Conservation (phyloP, 805 yeast genomes). For the Suhomyces vadensis region DNA sequence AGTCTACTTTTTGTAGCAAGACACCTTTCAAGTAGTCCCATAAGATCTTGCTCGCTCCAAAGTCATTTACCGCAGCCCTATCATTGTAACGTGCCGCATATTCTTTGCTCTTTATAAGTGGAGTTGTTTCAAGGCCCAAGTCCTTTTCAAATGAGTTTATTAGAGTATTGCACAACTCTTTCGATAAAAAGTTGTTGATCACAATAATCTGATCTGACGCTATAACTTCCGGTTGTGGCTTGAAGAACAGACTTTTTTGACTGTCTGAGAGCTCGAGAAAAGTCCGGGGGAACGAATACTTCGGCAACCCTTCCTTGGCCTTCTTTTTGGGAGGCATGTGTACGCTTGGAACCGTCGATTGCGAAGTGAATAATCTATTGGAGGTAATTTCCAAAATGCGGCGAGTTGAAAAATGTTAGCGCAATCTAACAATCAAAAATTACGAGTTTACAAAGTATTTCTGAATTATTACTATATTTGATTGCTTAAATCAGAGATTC, state of each 20-base stretch:
- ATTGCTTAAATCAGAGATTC: slow-evolving; percentile 47
- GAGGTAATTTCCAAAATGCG: neutral
- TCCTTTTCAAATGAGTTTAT: slow-evolving; percentile 30
- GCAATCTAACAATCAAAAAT: too few species aligned
- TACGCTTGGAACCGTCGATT: neutral
- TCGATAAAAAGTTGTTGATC: slow-evolving; percentile 40
- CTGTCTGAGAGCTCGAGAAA: slow-evolving; percentile 14
- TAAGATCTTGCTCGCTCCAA: slow-evolving; percentile 34
- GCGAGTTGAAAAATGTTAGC: too few species aligned
- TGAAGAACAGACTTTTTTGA: slow-evolving; percentile 15
- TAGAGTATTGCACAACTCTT: slow-evolving; percentile 40
- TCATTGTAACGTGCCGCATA: slow-evolving; percentile 63
- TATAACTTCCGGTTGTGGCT: slow-evolving; percentile 23
- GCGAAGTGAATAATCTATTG: neutral
- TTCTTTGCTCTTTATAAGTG: slow-evolving; percentile 46
- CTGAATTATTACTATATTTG: too few species aligned
- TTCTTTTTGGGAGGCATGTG: slow-evolving; percentile 14
- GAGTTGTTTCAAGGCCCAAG: slow-evolving; percentile 47
- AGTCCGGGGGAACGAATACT: slow-evolving; percentile 21
- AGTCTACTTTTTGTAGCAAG: slow-evolving; percentile 27
- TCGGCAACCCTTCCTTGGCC: neutral
- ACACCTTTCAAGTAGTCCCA: slow-evolving; percentile 45
- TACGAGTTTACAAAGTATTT: too few species aligned
- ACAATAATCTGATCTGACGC: slow-evolving; percentile 41
- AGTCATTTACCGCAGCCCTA: slow-evolving; percentile 44